phyloP scores from a whole-genome alignment of 768 basidiomycete species.

The Leccinellum luteum region DNA sequence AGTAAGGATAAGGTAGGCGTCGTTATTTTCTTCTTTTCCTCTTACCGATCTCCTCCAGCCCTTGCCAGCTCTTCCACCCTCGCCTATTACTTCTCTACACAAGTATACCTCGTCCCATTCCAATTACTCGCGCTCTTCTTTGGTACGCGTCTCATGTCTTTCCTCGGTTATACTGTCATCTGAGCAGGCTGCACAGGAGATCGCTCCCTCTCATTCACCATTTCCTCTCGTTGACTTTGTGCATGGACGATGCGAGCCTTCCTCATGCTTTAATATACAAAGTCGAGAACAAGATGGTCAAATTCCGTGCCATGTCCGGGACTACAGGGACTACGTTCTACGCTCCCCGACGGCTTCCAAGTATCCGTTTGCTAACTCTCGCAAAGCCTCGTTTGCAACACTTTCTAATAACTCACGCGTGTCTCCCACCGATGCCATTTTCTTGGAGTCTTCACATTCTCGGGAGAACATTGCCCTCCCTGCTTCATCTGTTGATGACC shows the following conservation, averaged over 20 bases:
- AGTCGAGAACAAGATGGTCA: slow-evolving; percentile 15
- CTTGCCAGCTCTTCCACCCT: slow-evolving; percentile 24
- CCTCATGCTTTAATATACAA: neutral
- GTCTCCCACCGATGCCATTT: slow-evolving; percentile 20
- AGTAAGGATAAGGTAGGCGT: slow-evolving; percentile 10
- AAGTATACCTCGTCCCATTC: slow-evolving; percentile 22
- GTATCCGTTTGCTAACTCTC: slow-evolving; percentile 28
- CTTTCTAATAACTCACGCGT: slow-evolving; percentile 19
- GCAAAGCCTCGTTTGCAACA: slow-evolving; percentile 21
- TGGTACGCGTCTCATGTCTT: slow-evolving; percentile 28
- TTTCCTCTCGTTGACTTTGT: slow-evolving; percentile 12
- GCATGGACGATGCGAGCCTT: slow-evolving; percentile 13
- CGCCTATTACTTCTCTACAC: slow-evolving; percentile 21
- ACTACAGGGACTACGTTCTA: slow-evolving; percentile 25
- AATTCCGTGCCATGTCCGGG: slow-evolving; percentile 3
- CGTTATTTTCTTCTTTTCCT: too few relatives aligned
- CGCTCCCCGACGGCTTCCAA: slow-evolving; percentile 28
- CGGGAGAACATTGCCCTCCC: slow-evolving; percentile 26
- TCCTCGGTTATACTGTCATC: slow-evolving; percentile 32
- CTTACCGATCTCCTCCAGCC: slow-evolving; percentile 10
- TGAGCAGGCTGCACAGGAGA: slow-evolving; percentile 26
- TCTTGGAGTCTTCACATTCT: slow-evolving; percentile 13
- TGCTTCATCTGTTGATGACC: slow-evolving; percentile 18
- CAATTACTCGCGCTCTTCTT: slow-evolving; percentile 27
- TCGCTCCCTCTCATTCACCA: slow-evolving; percentile 19